Conservation (phyloP, 768 basidiomycete species). For the Mrakia frigida region DNA sequence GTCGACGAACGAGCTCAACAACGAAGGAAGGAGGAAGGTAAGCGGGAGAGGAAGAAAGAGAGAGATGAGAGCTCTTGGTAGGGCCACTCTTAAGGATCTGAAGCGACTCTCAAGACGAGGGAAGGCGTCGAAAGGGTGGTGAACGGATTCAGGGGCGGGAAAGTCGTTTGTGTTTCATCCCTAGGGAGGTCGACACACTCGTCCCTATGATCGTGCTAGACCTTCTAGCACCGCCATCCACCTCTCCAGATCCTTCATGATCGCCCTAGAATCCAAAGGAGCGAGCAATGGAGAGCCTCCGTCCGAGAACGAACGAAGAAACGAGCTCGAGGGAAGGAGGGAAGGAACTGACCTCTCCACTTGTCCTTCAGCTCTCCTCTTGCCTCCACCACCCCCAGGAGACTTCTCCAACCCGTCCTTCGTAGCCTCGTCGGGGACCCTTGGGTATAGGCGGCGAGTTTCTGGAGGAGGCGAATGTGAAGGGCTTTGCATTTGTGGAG, state of each 20-base stretch:
- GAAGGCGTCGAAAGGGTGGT: background rate
- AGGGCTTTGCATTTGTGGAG: no score
- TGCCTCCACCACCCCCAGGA: background rate
- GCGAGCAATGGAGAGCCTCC: background rate
- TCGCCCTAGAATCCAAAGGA: background rate
- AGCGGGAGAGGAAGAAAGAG: background rate
- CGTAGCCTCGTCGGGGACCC: background rate
- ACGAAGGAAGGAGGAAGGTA: background rate
- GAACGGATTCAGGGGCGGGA: background rate
- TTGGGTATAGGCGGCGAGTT: background rate
- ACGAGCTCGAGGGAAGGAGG: background rate
- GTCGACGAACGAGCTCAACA: background rate
- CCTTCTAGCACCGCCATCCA: background rate
- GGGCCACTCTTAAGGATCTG: background rate
- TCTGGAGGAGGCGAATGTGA: background rate
- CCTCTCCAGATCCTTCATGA: background rate
- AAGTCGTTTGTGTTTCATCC: background rate
- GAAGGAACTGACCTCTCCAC: background rate
- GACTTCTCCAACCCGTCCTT: background rate
- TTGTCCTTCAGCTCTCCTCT: constrained; percentile 12
- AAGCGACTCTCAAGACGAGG: background rate
- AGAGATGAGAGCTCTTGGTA: background rate
- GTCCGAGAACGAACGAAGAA: background rate
- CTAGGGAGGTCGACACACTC: no score
- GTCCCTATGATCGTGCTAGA: background rate